These are phyloP conservation scores for Cryptosporidium xiaoi DNA, from an alignment of 169 alveolate species.

Conservation along the genomic window DNA sequence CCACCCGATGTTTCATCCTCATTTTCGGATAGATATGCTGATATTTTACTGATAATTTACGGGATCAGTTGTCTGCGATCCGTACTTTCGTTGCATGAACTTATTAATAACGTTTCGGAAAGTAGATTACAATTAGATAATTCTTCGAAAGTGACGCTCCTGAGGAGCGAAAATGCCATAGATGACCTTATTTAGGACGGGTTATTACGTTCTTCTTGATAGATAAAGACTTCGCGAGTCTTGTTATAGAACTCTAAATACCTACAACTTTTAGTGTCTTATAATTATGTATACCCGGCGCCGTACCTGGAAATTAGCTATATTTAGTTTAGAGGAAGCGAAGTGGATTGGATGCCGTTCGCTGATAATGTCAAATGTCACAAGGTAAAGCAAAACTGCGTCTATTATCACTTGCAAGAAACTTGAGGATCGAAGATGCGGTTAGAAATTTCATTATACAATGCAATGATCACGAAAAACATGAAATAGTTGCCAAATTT, in stretches of 20 bases:
- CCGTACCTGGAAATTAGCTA: not conserved
- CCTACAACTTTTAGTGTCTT: not conserved
- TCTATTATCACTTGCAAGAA: constrained; percentile 57
- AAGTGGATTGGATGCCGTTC: constrained; percentile 2
- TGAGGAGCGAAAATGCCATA: not conserved
- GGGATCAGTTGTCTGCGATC: constrained; percentile 92
- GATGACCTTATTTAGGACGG: not conserved
- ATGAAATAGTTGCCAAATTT: constrained; percentile 57
- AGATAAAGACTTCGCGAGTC: not conserved
- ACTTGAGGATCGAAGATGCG: constrained; percentile 8
- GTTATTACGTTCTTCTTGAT: not conserved
- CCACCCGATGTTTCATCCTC: constrained; percentile 88
- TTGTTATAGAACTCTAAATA: not conserved
- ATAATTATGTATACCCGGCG: not conserved
- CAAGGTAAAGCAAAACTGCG: constrained; percentile 74
- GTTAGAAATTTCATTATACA: constrained; percentile 49
- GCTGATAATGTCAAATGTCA: constrained; percentile 75
- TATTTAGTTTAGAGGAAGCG: not conserved
- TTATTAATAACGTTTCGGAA: constrained; percentile 93
- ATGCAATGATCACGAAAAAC: constrained; percentile 24
- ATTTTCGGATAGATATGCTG: constrained; percentile 93
- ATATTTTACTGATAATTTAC: constrained; percentile 92
- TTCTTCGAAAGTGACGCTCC: constrained; percentile 1
- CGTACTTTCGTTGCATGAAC: constrained; percentile 93
- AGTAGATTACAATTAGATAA: constrained; percentile 83